Conservation (phyloP, 2,329 filamentous ascomycete species). For the Aspergillus versicolor region DNA sequence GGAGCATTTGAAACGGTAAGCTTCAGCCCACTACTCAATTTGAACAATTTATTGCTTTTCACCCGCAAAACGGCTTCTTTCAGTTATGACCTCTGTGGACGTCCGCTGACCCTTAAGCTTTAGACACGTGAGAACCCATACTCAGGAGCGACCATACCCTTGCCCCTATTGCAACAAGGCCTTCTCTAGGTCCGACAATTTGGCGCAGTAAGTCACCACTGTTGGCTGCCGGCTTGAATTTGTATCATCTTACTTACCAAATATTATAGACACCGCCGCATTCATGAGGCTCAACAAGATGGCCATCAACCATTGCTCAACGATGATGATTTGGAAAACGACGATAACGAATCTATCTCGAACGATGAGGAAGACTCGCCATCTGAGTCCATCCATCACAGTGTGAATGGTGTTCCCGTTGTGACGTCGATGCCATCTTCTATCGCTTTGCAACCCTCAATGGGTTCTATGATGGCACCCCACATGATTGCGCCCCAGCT, state of each 20-base stretch:
- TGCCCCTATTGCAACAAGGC: conserved; percentile 98
- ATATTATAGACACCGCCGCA: conserved; percentile 62
- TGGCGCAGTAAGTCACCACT: conserved; percentile 75
- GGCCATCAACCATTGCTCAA: conserved; percentile 49
- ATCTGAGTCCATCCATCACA: conserved; percentile 29
- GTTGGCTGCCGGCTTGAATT: not conserved
- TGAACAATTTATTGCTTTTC: conserved; percentile 17
- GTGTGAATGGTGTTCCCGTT: conserved; percentile 33
- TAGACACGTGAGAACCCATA: conserved; percentile 98
- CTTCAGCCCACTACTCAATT: conserved; percentile 27
- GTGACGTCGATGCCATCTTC: conserved; percentile 38
- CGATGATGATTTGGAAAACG: conserved; percentile 85
- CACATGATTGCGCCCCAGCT: conserved; percentile 46
- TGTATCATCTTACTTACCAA: conserved; percentile 34
- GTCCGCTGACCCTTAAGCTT: conserved; percentile 51
- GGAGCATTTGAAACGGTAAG: conserved; percentile 98
- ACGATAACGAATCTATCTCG: conserved; percentile 79
- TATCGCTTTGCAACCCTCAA: conserved; percentile 32
- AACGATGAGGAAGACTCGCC: conserved; percentile 76
- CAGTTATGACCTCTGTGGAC: conserved; percentile 46
- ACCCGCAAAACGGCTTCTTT: conserved; percentile 28
- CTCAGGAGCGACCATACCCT: conserved; percentile 96
- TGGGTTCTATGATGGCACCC: conserved; percentile 40
- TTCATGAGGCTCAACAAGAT: conserved; percentile 73
- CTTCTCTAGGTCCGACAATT: conserved; percentile 97